phyloP scores from a whole-genome alignment of 257 asterid species.

The Ligustrum vulgare region DNA sequence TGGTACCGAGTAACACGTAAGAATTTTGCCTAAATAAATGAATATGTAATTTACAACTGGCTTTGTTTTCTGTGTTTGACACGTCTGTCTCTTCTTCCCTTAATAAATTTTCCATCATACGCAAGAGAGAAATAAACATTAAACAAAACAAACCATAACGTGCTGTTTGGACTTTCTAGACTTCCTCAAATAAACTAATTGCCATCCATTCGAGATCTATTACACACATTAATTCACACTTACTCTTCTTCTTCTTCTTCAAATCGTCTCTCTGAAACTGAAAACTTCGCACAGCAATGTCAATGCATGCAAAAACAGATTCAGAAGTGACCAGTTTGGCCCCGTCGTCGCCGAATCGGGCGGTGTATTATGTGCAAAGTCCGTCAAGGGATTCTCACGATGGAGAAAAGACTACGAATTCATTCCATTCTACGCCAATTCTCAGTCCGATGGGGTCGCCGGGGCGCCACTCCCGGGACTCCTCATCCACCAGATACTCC shows the following conservation, averaged over 20 bases:
- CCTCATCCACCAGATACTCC: slow-evolving; percentile 86
- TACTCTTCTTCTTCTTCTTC: neutral
- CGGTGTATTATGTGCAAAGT: slow-evolving; percentile 90
- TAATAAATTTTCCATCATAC: slow-evolving; percentile 34
- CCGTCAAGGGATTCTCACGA: slow-evolving; percentile 97
- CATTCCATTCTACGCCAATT: slow-evolving; percentile 86
- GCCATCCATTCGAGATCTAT: slow-evolving; percentile 28
- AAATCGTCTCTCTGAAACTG: neutral
- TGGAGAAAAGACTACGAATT: slow-evolving; percentile 88
- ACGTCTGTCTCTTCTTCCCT: slow-evolving; percentile 12
- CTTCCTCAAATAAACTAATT: slow-evolving; percentile 29
- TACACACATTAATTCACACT: neutral
- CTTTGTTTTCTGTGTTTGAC: slow-evolving; percentile 15
- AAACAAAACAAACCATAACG: slow-evolving; percentile 36
- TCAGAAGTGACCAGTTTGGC: slow-evolving; percentile 91
- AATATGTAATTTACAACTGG: slow-evolving; percentile 28
- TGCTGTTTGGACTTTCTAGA: slow-evolving; percentile 42
- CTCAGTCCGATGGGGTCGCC: slow-evolving; percentile 91
- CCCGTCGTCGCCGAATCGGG: slow-evolving; percentile 78
- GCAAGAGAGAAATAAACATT: slow-evolving; percentile 13
- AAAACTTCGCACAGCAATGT: slow-evolving; percentile 30
- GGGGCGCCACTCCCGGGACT: slow-evolving; percentile 90
- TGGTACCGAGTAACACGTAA: neutral
- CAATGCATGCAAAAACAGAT: slow-evolving; percentile 80
- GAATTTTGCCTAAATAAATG: neutral